Evolutionary conservation across 2,329 filamentous ascomycete species (phyloP).

Genomic region (Neofusicoccum umdonicola): DNA sequence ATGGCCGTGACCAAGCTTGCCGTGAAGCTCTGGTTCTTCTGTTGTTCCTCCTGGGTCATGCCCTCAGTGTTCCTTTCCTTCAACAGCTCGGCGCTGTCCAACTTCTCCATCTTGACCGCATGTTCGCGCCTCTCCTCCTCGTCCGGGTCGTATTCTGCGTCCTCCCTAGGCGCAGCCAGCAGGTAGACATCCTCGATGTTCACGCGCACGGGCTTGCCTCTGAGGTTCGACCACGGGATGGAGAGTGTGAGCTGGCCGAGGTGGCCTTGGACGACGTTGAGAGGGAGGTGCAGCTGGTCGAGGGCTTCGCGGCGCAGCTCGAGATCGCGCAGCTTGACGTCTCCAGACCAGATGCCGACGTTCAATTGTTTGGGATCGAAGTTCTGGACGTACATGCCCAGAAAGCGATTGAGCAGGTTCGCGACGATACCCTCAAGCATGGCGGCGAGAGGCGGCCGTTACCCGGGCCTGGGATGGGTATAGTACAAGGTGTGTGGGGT

Average conservation of each 20-base stretch:
- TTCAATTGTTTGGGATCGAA: constrained; percentile 98
- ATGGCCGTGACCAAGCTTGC: constrained; percentile 94
- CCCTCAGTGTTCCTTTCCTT: constrained; percentile 92
- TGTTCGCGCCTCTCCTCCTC: constrained; percentile 87
- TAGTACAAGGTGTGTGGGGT: neutral
- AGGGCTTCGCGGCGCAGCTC: constrained; percentile 92
- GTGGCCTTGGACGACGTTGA: constrained; percentile 95
- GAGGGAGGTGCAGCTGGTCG: constrained; percentile 91
- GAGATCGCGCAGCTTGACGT: constrained; percentile 91
- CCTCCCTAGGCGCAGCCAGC: constrained; percentile 90
- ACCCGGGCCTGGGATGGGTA: constrained; percentile 63
- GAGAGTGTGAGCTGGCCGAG: constrained; percentile 86
- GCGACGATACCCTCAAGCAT: constrained; percentile 98
- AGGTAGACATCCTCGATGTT: constrained; percentile 97
- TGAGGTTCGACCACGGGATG: constrained; percentile 96
- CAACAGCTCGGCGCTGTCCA: constrained; percentile 91
- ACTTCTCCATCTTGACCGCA: constrained; percentile 96
- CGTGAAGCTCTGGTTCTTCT: constrained; percentile 97
- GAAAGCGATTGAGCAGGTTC: constrained; percentile 95
- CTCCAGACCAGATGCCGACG: constrained; percentile 97
- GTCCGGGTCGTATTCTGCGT: constrained; percentile 86
- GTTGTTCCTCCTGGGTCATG: constrained; percentile 90
- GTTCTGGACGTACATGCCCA: constrained; percentile 99
- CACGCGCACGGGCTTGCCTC: constrained; percentile 90
- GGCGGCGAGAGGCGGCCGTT: constrained; percentile 59